Evolutionary conservation across 176 grass and related monocot genomes (phyloP), one percentile per base, ranked within the genome.

Genomic region (Aegilops speltoides): DNA sequence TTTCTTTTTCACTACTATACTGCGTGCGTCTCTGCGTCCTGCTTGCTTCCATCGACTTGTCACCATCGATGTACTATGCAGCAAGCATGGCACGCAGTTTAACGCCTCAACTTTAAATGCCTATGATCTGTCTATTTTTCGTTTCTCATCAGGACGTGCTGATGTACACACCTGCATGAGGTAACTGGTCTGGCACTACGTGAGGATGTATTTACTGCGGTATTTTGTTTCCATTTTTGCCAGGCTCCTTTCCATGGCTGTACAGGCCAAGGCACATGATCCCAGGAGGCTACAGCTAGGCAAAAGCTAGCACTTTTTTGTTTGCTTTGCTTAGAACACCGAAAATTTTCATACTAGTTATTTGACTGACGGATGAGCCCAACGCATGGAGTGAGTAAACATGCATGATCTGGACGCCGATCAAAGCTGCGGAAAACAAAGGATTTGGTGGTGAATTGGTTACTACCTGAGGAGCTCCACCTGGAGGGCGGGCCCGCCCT

Each of bases 401-500:
- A 34, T 62, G 59, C 16, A 22, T 12, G 38, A 66, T 68, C 22
- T 41, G 2, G 12, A 26, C 64, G 43, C 15, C 19, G 63, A 77
- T 36, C 22, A 50, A 32, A 7, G 57, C 5, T 31, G 28, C 4
- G 8, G 70, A 3, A 63, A 62, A 6, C 2, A 63, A 20, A 0
- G n/a, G 15, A 14, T 8, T 40, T 5, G 23, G 56, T 5, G 24
- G 7, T 62, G 9, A 45, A 76, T 75, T 31, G 8, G 5, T 73
- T 93, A 98, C 96, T 93, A 98, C 96, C 96, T 98, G 86, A 98
- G 94, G 57, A 98, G 96, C 79, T 98, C 96, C 46, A 88, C 93
- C 56, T 98, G 96, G 32, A 98, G 93, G 45, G 86, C 83, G n/a
- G 85, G 88, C 19, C 96, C 94, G 83, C 96, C 88, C 96, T 95